These are phyloP conservation scores for Hanseniaspora vineae DNA, from an alignment of 805 yeast genomes.

Conservation along the genomic window DNA sequence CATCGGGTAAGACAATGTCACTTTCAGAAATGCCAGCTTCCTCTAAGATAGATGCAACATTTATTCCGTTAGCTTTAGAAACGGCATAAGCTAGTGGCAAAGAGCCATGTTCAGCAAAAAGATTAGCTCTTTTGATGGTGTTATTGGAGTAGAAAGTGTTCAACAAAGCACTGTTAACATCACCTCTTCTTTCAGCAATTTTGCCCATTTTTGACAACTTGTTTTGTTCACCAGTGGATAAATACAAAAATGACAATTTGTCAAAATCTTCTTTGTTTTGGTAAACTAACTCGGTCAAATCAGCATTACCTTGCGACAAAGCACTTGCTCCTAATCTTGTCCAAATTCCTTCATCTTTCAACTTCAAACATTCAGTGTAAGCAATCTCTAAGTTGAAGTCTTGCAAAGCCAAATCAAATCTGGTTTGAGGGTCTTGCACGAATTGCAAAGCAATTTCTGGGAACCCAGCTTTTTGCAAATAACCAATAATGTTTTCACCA, in stretches of 20 bases:
- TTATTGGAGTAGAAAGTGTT: slow-evolving; percentile 71
- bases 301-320: slow-evolving; percentile 74
- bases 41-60: slow-evolving; percentile 57
- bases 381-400: slow-evolving; percentile 84
- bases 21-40: slow-evolving; percentile 54
- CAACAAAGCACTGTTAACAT: slow-evolving; percentile 65
- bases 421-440: slow-evolving; percentile 90
- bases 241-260: slow-evolving; percentile 77
- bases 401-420: slow-evolving; percentile 91
- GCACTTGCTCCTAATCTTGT: slow-evolving; percentile 77
- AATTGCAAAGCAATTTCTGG: slow-evolving; percentile 97
- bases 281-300: slow-evolving; percentile 72
- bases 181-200: slow-evolving; percentile 83
- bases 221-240: slow-evolving; percentile 66
- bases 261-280: slow-evolving; percentile 83
- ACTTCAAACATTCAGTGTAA: slow-evolving; percentile 69
- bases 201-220: slow-evolving; percentile 74
- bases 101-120: slow-evolving; percentile 67
- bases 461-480: slow-evolving; percentile 86
- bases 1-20: slow-evolving; percentile 53
- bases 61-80: slow-evolving; percentile 77
- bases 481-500: slow-evolving; percentile 94
- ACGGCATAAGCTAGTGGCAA: slow-evolving; percentile 84
- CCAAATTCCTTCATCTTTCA: slow-evolving; percentile 64
- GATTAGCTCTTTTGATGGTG: slow-evolving; percentile 58